Evolutionary conservation across 1,284 basidiomycete species (phyloP).

Genomic region (Ceratobasidium sp.): DNA sequence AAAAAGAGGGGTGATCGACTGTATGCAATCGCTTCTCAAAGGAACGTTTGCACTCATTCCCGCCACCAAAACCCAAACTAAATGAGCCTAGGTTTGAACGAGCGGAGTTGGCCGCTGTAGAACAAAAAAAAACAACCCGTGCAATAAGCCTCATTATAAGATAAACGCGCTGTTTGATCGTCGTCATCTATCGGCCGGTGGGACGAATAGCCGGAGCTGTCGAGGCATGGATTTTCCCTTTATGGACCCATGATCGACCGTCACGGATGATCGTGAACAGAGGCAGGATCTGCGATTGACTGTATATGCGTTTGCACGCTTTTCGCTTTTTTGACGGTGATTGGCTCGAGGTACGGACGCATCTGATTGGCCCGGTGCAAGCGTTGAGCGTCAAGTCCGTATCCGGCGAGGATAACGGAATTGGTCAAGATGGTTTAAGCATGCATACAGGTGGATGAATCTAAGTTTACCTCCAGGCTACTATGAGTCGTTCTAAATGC

Average conservation of each 20-base stretch:
- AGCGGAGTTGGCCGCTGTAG: constrained; percentile 16
- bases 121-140: too few relatives aligned
- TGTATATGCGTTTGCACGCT: neutral
- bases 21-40: too few relatives aligned
- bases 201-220: neutral
- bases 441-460: neutral
- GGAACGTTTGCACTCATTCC: too few relatives aligned
- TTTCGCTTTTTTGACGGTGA: neutral
- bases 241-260: constrained; percentile 16
- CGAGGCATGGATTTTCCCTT: neutral
- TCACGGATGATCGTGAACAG: neutral
- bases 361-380: neutral
- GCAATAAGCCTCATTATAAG: too few relatives aligned
- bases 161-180: neutral
- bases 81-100: neutral
- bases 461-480: neutral
- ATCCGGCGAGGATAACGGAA: too few relatives aligned
- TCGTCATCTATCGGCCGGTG: constrained; percentile 1
- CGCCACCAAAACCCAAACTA: too few relatives aligned
- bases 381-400: too few relatives aligned
- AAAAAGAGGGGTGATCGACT: neutral
- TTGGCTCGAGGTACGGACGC: neutral
- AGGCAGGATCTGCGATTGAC: constrained; percentile 12
- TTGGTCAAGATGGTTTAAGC: neutral
- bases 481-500: neutral